Conservation (phyloP, 192 early-diverging fungal genomes). For the Dissophora ornata region DNA sequence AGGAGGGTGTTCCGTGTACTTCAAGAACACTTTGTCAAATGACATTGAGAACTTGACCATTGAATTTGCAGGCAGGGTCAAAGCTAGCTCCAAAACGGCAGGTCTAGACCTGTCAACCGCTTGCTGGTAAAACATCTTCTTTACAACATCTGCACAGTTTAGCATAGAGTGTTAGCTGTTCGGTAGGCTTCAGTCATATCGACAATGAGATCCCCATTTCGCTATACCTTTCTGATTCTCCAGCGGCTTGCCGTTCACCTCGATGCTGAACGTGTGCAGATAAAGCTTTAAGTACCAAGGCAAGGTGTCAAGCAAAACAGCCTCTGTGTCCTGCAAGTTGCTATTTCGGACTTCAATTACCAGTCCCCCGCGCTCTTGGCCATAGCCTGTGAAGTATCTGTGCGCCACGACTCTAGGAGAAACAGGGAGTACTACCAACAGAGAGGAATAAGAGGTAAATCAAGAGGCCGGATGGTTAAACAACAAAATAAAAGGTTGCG, state of each 20-base stretch:
- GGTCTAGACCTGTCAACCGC: constrained; percentile 87
- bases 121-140: constrained; percentile 75
- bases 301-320: constrained; percentile 80
- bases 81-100: constrained; percentile 76
- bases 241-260: constrained; percentile 46
- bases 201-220: not conserved
- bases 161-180: not conserved
- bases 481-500: not conserved
- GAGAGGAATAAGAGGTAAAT: constrained; percentile 19
- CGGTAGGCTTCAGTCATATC: no score
- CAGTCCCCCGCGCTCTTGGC: constrained; percentile 88
- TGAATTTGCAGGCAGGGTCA: constrained; percentile 77
- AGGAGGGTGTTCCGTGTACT: constrained; percentile 96
- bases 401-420: constrained; percentile 64
- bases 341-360: constrained; percentile 79
- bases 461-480: no score
- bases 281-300: constrained; percentile 96
- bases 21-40: constrained; percentile 93
- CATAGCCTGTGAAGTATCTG: constrained; percentile 81
- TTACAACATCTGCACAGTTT: constrained; percentile 59
- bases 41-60: constrained; percentile 75
- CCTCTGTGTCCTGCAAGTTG: constrained; percentile 53
- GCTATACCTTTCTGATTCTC: constrained; percentile 21
- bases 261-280: constrained; percentile 83
- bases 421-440: constrained; percentile 35